Base-by-base conservation (phyloP, 2,329 filamentous ascomycete species). In the Pseudodiploospora longispora region DNA sequence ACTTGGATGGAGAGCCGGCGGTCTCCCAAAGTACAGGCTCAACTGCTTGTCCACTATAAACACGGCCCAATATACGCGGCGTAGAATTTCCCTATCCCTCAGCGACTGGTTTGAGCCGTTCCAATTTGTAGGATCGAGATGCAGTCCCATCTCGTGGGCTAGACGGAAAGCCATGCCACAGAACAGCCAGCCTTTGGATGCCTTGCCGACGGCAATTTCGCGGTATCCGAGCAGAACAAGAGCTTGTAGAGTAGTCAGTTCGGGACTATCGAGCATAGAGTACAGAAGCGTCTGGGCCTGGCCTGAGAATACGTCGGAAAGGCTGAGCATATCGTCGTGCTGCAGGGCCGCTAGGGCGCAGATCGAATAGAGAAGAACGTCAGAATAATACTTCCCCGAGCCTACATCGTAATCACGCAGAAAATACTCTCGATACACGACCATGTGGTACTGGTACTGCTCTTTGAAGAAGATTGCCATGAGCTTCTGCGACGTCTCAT, bases 131-230 rank as follows among this genome's bases (percentile, higher is more conserved):
- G 71, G 71, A 40, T 75, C 71, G 1, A 75, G 61, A 50, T 75
- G 71, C 10, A 75, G 59, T 1, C 71, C 71, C 71, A 75, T 75
- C 50, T 72, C 71, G 41, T 74, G 70, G 1, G 70, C 66, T 10
- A 75, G 59, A 4, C 71, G 65, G 49, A 72, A 75, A 6, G 70
- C 70, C 70, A 75, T 74, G 38, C 71, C 70, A 29, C 69, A 72
- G 42, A 71, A 73, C 2, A 74, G 56, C 71, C 71, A 75, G 9
- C 71, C 71, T 42, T 71, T 74, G 12, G 70, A 73, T 2, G 64
- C 57, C n/a, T 66, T 64, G 0, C 70, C 68, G 27, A 66, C 64
- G 4, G 70, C 71, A 36, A 74, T 72, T 47, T 71, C 69, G 10
- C 66, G 61, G 43, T 74, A 69, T 7, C 69, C 68, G 2, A 75